Evolutionary conservation across 345 rosid species (phyloP).

Genomic region (Syzygium oleosum): DNA sequence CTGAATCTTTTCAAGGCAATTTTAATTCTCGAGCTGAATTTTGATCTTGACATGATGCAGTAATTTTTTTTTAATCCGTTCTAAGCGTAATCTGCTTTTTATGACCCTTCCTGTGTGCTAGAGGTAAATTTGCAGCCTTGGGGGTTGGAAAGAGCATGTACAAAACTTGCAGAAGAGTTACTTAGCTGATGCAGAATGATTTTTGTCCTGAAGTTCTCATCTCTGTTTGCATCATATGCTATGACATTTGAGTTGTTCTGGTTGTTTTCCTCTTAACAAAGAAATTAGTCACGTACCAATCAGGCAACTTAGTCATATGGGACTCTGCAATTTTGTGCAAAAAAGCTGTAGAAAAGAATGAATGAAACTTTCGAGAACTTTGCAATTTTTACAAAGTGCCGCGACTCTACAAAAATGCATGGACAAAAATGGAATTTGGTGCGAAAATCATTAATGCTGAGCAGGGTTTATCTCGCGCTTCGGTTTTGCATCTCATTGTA

Average conservation of each 20-base stretch:
- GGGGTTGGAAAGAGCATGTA: not conserved
- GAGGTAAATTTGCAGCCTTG: not conserved
- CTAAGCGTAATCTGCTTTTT: not conserved
- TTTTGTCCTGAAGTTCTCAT: not conserved
- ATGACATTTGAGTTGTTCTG: not conserved
- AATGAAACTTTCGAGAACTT: not conserved
- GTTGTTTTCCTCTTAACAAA: not conserved
- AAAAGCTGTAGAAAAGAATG: not conserved
- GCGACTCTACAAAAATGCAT: not conserved
- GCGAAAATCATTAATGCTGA: not conserved
- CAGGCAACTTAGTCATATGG: not conserved
- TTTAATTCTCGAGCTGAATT: not conserved
- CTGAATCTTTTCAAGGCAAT: not conserved
- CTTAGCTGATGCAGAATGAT: not conserved
- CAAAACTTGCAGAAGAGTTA: not conserved
- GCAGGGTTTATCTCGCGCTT: not conserved
- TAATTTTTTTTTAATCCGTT: no score
- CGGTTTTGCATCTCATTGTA: constrained; percentile 22
- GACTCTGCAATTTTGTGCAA: not conserved
- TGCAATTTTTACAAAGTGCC: not conserved
- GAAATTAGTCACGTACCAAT: not conserved
- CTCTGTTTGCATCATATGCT: not conserved
- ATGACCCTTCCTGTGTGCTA: not conserved
- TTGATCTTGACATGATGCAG: not conserved
- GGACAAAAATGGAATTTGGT: not conserved